These are phyloP conservation scores for Acephala macrosclerotiorum DNA, from an alignment of 2,329 filamentous ascomycete genomes.

Conservation along the genomic window DNA sequence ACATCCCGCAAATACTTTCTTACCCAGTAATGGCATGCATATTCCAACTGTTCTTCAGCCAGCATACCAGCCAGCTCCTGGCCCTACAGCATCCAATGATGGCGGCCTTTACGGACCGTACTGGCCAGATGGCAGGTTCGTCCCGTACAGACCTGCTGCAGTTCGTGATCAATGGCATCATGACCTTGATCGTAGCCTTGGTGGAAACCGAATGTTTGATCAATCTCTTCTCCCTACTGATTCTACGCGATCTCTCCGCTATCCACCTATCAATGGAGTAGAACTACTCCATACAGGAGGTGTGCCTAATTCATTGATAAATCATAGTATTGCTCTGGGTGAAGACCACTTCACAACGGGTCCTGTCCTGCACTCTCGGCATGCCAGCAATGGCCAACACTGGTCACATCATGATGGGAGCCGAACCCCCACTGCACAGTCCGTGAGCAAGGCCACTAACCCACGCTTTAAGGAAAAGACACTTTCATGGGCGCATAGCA, in stretches of 20 bases:
- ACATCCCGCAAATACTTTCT: conserved; percentile 37
- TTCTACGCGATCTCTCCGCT: conserved; percentile 26
- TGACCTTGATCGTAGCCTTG: conserved; percentile 21
- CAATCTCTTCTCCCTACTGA: conserved; percentile 23
- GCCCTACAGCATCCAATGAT: conserved; percentile 64
- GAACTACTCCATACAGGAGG: conserved; percentile 19
- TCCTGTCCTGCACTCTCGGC: conserved; percentile 15
- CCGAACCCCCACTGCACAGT: conserved; percentile 35
- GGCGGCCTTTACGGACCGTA: conserved; percentile 66
- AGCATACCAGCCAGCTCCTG: conserved; percentile 61
- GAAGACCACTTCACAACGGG: conserved; percentile 18
- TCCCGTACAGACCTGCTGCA: conserved; percentile 63
- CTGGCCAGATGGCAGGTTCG: conserved; percentile 65
- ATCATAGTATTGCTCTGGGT: conserved; percentile 4
- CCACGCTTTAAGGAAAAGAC: conserved; percentile 72
- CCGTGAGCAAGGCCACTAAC: conserved; percentile 40
- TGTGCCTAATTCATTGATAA: conserved; percentile 19
- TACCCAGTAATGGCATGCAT: conserved; percentile 51
- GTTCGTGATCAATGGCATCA: conserved; percentile 58
- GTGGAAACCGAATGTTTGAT: conserved; percentile 22
- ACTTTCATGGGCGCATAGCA: conserved; percentile 72
- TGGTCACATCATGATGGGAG: conserved; percentile 29
- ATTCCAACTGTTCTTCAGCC: conserved; percentile 67
- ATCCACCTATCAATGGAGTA: conserved; percentile 16
- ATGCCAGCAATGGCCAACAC: conserved; percentile 20